Percentiles rank a stretch among this genome's conserved stretches.
Conservation (phyloP, 805 yeast species). For the Lachancea dasiensis region DNA sequence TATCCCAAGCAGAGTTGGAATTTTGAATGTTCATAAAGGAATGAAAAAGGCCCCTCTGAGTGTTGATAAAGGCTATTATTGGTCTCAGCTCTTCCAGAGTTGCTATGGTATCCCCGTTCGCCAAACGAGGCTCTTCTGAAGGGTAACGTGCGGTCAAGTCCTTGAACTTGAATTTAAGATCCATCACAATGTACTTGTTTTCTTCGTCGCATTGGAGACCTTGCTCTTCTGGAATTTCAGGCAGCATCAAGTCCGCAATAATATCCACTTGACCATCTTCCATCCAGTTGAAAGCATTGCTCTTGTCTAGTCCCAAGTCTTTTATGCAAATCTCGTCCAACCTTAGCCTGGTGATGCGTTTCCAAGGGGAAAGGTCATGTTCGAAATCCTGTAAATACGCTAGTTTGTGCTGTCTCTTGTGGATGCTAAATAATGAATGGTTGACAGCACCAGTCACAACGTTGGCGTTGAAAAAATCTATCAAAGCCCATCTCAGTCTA, state of each 20-base stretch:
- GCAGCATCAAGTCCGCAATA: constrained; percentile 67
- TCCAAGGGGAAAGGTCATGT: constrained; percentile 40
- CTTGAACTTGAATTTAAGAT: constrained; percentile 56
- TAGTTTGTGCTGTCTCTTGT: constrained; percentile 59
- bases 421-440: constrained; percentile 69
- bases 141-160: constrained; percentile 57
- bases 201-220: constrained; percentile 9
- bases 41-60: constrained; percentile 30
- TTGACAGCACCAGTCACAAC: constrained; percentile 70
- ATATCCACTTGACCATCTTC: constrained; percentile 65
- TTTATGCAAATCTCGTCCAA: constrained; percentile 36
- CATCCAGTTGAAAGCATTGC: constrained; percentile 60
- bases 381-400: constrained; percentile 39
- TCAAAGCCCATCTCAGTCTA: constrained; percentile 49
- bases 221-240: constrained; percentile 38
- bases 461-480: constrained; percentile 65
- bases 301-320: constrained; percentile 32
- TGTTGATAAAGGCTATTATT: constrained; percentile 55
- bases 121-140: constrained; percentile 41
- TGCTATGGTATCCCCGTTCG: constrained; percentile 51
- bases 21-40: constrained; percentile 15
- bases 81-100: constrained; percentile 56
- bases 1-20: constrained; percentile 20
- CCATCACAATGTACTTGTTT: constrained; percentile 55
- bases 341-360: constrained; percentile 43